Base-by-base conservation (phyloP, 1,284 basidiomycete genomes). In the Pseudozyma flocculosa region DNA sequence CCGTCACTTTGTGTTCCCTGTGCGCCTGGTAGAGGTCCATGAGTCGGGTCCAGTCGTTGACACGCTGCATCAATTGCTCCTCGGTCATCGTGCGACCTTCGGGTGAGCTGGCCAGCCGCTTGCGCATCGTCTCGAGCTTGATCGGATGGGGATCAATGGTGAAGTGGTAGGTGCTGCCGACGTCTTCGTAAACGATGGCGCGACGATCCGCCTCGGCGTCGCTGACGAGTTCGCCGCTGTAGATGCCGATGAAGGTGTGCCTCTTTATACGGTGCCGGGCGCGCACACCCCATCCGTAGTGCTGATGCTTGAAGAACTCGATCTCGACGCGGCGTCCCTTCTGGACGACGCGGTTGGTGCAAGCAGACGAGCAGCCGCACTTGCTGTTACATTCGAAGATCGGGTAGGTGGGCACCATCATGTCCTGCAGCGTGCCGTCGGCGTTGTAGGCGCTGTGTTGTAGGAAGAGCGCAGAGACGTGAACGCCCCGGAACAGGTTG, bases 341-440 rank as follows among this genome's bases (percentile, higher is more conserved):
- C 65, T 92, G 89, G 21, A 91, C 88, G 68, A 92, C 91, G 72
- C 90, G 80, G 78, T 94, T 94, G 44, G 80, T 81, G 75, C 92
- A 95, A 40, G 86, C 84, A 1, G 87, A 85, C 3, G 85, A 85
- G 78, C 92, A 95, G 1, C 83, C 82, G 75, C 92, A 95, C 15
- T 85, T 80, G 40, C 84, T 85, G 69, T 92, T 90, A 76, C 92
- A 95, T 78, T 94, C 92, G 70, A 89, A 90, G 32, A 93, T 86
- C 0, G 90, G 87, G 48, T 84, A 49, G 13, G 51, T 54, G 14
- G 24, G 17, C 13, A 51, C 24, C 9, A 56, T 23, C 3, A n/a
- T 19, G 8, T 21, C 30, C 13, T 21, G 24, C 18, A 73, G 42
- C 2, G 47, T 32, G 15, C 70, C 68, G 4, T 46, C 7, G 4